Base-by-base conservation (phyloP, 2,329 filamentous ascomycete species). In the Fusarium domesticum region DNA sequence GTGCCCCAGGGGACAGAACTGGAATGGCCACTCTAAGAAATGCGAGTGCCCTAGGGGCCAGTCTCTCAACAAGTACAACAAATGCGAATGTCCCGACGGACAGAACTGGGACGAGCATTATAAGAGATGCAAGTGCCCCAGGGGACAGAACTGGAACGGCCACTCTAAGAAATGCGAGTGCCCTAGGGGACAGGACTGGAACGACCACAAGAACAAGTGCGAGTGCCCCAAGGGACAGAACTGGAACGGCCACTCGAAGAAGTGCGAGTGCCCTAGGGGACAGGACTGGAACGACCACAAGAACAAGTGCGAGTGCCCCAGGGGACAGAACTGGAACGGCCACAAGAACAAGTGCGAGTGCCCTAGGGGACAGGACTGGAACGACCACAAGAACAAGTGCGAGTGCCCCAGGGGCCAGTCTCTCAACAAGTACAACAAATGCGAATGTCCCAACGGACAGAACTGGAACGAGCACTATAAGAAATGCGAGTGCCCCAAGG, bases 21-120 rank as follows among this genome's bases (percentile, higher is more conserved):
- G 15, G n/a, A 34, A 43, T 19, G 31, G 25, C 14, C 18, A 37
- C 35, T 20, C 35, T 14, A 38, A 43, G 7, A 43, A 37, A 14
- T 43, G 39, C 14, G 36, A 37, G 10, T 53, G 50, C 19, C 20
- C 37, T 1, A 17, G 36, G 6, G 50, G 33, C 33, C 53, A 53
- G 47, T 35, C 48, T 8, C 32, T 41, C 30, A 6, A 25, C 14
- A 17, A 23, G 31, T 19, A 38, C 19, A 38, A 36, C 39, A 53
- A 51, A 40, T 53, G 50, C 23, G 40, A 41, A 17, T 53, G 50
- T 39, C 43, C 47, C 30, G 38, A 51, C 32, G 51, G 50, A 5
- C 44, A 35, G 4, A 28, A 20, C 11, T 43, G 47, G 38, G 16
- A 31, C 40, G 19, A 37, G 14, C 20, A 34, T 3, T 51, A 51